Evolutionary conservation across 441 rosid genomes (phyloP).

Genomic region (Gossypium davidsonii): DNA sequence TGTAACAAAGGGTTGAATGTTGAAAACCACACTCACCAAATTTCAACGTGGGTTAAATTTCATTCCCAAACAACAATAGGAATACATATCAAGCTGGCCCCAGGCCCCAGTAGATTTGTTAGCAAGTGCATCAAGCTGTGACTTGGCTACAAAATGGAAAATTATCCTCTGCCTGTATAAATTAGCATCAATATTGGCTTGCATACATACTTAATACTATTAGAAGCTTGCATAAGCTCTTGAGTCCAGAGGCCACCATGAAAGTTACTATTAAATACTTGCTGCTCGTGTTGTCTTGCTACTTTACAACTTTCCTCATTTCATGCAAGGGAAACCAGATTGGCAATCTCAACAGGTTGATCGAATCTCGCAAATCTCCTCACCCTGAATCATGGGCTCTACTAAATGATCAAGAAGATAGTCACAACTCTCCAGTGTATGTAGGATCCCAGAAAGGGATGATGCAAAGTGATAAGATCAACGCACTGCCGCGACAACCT

Average conservation of each 20-base stretch:
- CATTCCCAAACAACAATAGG: not conserved
- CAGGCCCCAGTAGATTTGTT: not conserved
- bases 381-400: slow-evolving; percentile 14
- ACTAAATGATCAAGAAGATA: not conserved
- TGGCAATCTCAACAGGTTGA: slow-evolving; percentile 22
- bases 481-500: slow-evolving; percentile 29
- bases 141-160: not conserved
- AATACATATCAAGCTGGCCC: not conserved
- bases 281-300: slow-evolving; percentile 12
- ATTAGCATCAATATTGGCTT: not conserved
- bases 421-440: not conserved
- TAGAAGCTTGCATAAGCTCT: not conserved
- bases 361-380: slow-evolving; percentile 25
- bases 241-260: not conserved
- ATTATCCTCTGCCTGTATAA: not conserved
- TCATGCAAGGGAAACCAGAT: slow-evolving; percentile 30
- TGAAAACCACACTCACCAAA: not conserved
- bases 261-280: not conserved
- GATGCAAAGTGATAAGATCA: slow-evolving; percentile 24
- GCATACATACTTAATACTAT: not conserved
- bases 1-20: not conserved
- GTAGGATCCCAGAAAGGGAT: slow-evolving; percentile 18
- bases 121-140: slow-evolving; percentile 1
- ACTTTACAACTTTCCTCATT: slow-evolving; percentile 8
- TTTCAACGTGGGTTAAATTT: not conserved